Base-by-base conservation (phyloP, 2,329 filamentous ascomycete species). In the Emmonsiellopsis sp. region DNA sequence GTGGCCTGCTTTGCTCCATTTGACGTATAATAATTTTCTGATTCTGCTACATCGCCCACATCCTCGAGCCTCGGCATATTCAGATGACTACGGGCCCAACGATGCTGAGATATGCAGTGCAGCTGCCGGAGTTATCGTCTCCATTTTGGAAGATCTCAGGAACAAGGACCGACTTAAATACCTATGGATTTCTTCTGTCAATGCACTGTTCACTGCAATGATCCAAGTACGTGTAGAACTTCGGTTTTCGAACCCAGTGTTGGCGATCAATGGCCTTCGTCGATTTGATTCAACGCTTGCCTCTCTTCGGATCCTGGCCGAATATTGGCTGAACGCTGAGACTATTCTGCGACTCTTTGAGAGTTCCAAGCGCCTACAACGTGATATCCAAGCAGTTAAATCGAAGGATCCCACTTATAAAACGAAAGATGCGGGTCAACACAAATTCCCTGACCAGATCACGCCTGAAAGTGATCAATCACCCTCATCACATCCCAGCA, bases 41-140 rank as follows among this genome's bases (percentile, higher is more conserved):
- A 74, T 74, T 51, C 64, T 74, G 10, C 65, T 74, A 8, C 72
- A 74, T 60, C 69, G 72, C 34, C 72, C 72, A 8, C 71, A 73
- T 57, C 72, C 72, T 37, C 64, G 67, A 56, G 70, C 70, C 16
- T 71, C 71, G 0, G 68, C 70, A 1, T 72, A 71, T 54, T 70
- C 70, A 2, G 71, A 73, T 40, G 70, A 73, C 56, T 73, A 73
- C 55, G 71, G 70, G 1, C 72, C 71, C 0, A 70, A 74, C 53
- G 72, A 74, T 55, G 70, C 71, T 8, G 72, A 73, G 55, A 74
- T 74, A 38, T 74, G 72, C 58, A 74, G 71, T 56, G 70, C 70
- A 26, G 71, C 71, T 13, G 72, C 72, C 1, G 69, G 70, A 11
- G 71, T 74, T 1, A 73, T 74, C 52, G 67, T 71, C 5, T 73